These are phyloP conservation scores for Periconia sp. DNA, from an alignment of 2,329 filamentous ascomycete genomes.

Conservation along the genomic window DNA sequence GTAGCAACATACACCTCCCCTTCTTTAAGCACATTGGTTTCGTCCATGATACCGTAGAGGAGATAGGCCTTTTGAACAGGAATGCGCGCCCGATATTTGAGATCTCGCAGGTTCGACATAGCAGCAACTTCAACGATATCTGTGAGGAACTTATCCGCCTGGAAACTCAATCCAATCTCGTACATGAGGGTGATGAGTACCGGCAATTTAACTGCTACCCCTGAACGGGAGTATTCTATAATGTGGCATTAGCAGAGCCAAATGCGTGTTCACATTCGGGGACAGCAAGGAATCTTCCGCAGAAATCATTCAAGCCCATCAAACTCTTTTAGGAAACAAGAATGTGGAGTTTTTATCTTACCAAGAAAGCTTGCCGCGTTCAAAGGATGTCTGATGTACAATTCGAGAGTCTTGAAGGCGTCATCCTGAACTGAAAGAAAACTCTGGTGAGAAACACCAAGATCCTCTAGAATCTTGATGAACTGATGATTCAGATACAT, in stretches of 20 bases:
- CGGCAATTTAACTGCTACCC: slow-evolving; percentile 65
- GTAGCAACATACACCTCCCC: slow-evolving; percentile 72
- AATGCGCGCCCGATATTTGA: slow-evolving; percentile 82
- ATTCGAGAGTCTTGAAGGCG: slow-evolving; percentile 66
- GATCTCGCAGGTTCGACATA: slow-evolving; percentile 70
- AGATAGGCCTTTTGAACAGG: slow-evolving; percentile 73
- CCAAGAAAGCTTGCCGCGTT: slow-evolving; percentile 71
- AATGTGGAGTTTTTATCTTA: no score
- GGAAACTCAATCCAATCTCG: slow-evolving; percentile 67
- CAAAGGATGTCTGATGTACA: slow-evolving; percentile 61
- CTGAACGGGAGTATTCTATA: slow-evolving; percentile 64
- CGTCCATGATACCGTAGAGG: slow-evolving; percentile 83
- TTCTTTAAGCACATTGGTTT: slow-evolving; percentile 71
- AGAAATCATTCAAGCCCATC: no score
- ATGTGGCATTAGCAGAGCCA: no score
- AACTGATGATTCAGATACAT: slow-evolving; percentile 78
- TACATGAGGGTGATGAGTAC: slow-evolving; percentile 67
- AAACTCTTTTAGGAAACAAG: no score
- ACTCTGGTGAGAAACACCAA: slow-evolving; percentile 63
- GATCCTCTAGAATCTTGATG: slow-evolving; percentile 86
- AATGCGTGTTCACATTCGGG: no score
- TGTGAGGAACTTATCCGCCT: slow-evolving; percentile 72
- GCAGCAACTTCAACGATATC: slow-evolving; percentile 72
- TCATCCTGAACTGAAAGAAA: slow-evolving; percentile 70
- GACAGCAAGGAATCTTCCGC: no score